Evolutionary conservation across 2,329 filamentous ascomycete species (phyloP).

Genomic region (Lojkania enalia): DNA sequence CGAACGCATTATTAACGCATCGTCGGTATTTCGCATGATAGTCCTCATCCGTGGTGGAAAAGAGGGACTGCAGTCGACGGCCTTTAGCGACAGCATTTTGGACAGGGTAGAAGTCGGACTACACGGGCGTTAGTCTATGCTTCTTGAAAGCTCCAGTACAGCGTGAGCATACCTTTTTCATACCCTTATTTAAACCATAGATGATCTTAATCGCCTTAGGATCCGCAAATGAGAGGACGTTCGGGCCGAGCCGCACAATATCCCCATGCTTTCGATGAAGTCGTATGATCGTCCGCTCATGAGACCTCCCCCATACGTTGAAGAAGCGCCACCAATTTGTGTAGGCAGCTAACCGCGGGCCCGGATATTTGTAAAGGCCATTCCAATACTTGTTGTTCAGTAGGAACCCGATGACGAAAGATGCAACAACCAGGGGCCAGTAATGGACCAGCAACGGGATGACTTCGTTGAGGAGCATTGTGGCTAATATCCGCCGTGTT

Average conservation of each 20-base stretch:
- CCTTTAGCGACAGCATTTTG: conserved; percentile 74
- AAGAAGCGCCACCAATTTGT: conserved; percentile 76
- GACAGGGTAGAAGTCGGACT: conserved; percentile 81
- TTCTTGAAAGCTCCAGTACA: background rate
- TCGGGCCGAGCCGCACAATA: conserved; percentile 75
- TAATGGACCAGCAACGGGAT: conserved; percentile 41
- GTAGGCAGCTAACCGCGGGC: conserved; percentile 67
- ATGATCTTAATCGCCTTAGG: conserved; percentile 74
- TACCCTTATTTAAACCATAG: conserved; percentile 81
- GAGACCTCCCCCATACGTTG: conserved; percentile 66
- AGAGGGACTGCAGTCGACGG: conserved; percentile 69
- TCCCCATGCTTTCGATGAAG: conserved; percentile 74
- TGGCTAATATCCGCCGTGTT: conserved; percentile 21
- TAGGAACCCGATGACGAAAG: conserved; percentile 38
- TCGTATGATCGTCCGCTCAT: conserved; percentile 68
- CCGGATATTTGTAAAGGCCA: conserved; percentile 72
- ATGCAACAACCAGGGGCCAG: conserved; percentile 47
- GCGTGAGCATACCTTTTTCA: conserved; percentile 64
- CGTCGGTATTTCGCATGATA: conserved; percentile 76
- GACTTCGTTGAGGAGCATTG: conserved; percentile 43
- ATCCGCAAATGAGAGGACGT: conserved; percentile 72
- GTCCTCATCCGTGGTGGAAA: conserved; percentile 73
- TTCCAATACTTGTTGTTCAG: conserved; percentile 53
- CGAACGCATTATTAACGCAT: conserved; percentile 75
- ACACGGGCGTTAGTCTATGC: conserved; percentile 8